Conservation (phyloP, 192 early-diverging fungal genomes). For the Coemansia biformis region DNA sequence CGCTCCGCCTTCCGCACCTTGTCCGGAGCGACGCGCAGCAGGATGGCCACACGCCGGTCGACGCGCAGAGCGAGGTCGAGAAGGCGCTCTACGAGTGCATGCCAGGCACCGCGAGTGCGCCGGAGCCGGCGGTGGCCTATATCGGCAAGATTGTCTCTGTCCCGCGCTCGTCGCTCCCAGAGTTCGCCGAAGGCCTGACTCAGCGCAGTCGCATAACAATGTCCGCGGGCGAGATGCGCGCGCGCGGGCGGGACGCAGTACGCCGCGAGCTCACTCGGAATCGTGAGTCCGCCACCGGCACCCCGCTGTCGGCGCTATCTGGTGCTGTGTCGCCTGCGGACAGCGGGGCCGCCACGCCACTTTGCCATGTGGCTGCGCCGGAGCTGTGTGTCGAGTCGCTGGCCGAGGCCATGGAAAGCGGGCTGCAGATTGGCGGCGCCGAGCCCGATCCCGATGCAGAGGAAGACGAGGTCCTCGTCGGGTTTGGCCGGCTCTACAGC, state of each 20-base stretch:
- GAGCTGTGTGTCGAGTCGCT: constrained; percentile 15
- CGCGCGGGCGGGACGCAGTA: constrained; percentile 55
- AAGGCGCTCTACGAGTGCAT: constrained; percentile 73
- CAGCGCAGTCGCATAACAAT: constrained; percentile 62
- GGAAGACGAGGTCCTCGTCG: constrained; percentile 69
- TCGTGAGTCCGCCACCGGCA: constrained; percentile 23
- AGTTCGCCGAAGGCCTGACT: constrained; percentile 18
- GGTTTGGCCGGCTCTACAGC: constrained; percentile 92
- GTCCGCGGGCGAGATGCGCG: constrained; percentile 86
- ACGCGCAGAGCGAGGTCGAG: constrained; percentile 58
- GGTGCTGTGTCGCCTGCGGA: constrained; percentile 13
- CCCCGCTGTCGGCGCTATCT: constrained; percentile 16
- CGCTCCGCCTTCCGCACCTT: constrained; percentile 70
- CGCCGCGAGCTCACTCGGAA: constrained; percentile 43
- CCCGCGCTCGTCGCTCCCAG: constrained; percentile 67
- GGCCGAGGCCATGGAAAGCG: constrained; percentile 26
- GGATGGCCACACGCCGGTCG: constrained; percentile 28
- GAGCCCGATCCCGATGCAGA: constrained; percentile 24
- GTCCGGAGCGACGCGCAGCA: constrained; percentile 50
- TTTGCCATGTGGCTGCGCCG: no score
- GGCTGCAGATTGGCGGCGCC: constrained; percentile 23
- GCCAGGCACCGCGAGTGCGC: constrained; percentile 23
- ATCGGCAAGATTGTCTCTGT: constrained; percentile 94
- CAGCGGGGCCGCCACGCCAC: constrained; percentile 31
- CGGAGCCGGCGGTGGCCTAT: constrained; percentile 74